phyloP scores from a whole-genome alignment of 805 yeast species.

The Saccharomyces jurei region DNA sequence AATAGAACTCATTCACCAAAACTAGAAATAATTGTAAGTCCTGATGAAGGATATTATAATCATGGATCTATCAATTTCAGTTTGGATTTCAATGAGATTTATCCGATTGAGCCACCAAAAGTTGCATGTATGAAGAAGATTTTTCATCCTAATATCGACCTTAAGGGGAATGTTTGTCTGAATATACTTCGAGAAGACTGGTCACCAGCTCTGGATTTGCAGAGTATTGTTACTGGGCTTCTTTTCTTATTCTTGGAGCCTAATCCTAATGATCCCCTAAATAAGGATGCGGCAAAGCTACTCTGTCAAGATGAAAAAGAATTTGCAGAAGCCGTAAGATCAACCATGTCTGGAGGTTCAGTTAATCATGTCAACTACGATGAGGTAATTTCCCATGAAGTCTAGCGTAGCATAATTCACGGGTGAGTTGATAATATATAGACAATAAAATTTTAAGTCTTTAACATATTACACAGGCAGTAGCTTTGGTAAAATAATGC shows the following conservation, averaged over 20 bases:
- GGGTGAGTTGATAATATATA: background rate
- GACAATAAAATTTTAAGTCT: background rate
- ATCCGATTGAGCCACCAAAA: constrained; percentile 90
- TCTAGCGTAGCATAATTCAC: background rate
- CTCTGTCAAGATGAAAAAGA: constrained; percentile 37
- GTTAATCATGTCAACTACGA: constrained; percentile 57
- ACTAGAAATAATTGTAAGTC: constrained; percentile 15
- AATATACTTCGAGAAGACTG: constrained; percentile 91
- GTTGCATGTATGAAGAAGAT: constrained; percentile 63
- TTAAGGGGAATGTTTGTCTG: constrained; percentile 83
- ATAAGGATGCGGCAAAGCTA: constrained; percentile 75
- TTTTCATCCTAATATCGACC: constrained; percentile 90
- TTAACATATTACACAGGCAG: background rate
- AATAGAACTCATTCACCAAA: constrained; percentile 7
- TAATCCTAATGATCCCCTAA: constrained; percentile 85
- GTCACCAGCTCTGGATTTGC: constrained; percentile 85
- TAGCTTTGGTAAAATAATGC: background rate
- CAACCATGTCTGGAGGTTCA: constrained; percentile 66
- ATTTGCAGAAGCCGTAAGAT: constrained; percentile 50
- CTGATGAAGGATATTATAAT: constrained; percentile 26
- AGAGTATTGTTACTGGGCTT: constrained; percentile 75
- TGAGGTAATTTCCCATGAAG: constrained; percentile 34
- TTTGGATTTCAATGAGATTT: constrained; percentile 59
- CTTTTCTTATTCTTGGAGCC: constrained; percentile 84
- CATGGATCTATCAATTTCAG: constrained; percentile 43